phyloP scores from a whole-genome alignment of 179 eudicot species.

The Silene vulgaris region DNA sequence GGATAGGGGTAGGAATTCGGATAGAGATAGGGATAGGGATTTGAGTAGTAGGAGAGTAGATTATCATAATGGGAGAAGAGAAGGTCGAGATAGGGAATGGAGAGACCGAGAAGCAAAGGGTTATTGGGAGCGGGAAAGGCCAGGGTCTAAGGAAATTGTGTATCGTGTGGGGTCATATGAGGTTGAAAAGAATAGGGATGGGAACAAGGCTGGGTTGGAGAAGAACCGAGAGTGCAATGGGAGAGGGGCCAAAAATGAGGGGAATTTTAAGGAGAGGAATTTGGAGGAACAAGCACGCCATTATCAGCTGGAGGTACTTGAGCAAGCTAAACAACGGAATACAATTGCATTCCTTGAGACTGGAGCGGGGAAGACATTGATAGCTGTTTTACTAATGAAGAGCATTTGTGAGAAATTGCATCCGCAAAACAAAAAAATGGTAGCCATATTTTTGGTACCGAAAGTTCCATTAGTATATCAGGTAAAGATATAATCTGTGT shows the following conservation, averaged over 20 bases:
- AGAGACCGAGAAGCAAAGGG: conserved; percentile 64
- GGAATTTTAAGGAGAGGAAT: conserved; percentile 38
- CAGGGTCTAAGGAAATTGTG: conserved; percentile 66
- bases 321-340: conserved; percentile 86
- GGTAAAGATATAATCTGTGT: conserved; percentile 37
- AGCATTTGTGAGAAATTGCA: conserved; percentile 55
- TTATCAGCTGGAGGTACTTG: conserved; percentile 94
- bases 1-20: conserved; percentile 30
- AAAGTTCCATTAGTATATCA: conserved; percentile 97
- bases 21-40: conserved; percentile 32
- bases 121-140: conserved; percentile 83
- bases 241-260: conserved; percentile 39
- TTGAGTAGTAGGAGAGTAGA: conserved; percentile 40
- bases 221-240: conserved; percentile 36
- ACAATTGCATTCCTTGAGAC: conserved; percentile 97
- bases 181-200: conserved; percentile 42
- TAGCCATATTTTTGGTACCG: conserved; percentile 91
- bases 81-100: conserved; percentile 46
- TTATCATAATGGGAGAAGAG: conserved; percentile 44
- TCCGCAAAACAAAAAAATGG: conserved; percentile 62
- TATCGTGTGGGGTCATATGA: conserved; percentile 69
- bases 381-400: conserved; percentile 83
- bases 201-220: conserved; percentile 32
- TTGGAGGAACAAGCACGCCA: conserved; percentile 76
- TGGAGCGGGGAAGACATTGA: conserved; percentile 95